Conservation (phyloP, 768 basidiomycete genomes). For the Trametes sanguinea region DNA sequence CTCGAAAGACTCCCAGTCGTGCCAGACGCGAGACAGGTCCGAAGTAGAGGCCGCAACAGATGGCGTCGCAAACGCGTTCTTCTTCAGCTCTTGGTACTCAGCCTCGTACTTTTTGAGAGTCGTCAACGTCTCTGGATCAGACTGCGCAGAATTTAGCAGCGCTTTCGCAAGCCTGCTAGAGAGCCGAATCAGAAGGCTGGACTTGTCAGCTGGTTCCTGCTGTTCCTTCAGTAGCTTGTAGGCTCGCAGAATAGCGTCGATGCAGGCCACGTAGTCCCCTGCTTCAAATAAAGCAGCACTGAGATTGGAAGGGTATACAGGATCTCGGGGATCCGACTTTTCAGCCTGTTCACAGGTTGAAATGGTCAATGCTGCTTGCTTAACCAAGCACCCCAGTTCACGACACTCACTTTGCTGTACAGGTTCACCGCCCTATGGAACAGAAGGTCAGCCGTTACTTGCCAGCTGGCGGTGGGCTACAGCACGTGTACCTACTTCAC, state of each 20-base stretch:
- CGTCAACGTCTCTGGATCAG: not conserved
- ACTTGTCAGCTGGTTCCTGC: not conserved
- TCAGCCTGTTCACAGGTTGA: conserved; percentile 15
- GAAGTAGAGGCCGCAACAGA: not conserved
- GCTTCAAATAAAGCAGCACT: conserved; percentile 28
- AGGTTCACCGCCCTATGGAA: too few relatives aligned
- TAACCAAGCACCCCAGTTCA: too few relatives aligned
- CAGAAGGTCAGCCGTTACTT: too few relatives aligned
- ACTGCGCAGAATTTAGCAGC: not conserved
- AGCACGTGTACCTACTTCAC: too few relatives aligned
- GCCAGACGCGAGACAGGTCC: not conserved
- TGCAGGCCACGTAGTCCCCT: conserved; percentile 19
- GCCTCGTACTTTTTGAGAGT: not conserved
- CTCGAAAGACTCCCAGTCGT: conserved; percentile 6
- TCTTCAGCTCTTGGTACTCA: not conserved
- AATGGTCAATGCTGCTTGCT: too few relatives aligned
- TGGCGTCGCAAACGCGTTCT: not conserved
- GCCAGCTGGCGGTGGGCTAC: too few relatives aligned
- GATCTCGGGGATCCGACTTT: conserved; percentile 7
- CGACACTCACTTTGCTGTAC: too few relatives aligned
- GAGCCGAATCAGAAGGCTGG: not conserved
- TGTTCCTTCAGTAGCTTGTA: conserved; percentile 14
- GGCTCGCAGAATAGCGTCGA: conserved; percentile 21
- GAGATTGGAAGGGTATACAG: conserved; percentile 28
- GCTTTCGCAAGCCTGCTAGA: conserved; percentile 1